Conservation (phyloP, 164 flowering plant genomes). For the Sedum album region DNA sequence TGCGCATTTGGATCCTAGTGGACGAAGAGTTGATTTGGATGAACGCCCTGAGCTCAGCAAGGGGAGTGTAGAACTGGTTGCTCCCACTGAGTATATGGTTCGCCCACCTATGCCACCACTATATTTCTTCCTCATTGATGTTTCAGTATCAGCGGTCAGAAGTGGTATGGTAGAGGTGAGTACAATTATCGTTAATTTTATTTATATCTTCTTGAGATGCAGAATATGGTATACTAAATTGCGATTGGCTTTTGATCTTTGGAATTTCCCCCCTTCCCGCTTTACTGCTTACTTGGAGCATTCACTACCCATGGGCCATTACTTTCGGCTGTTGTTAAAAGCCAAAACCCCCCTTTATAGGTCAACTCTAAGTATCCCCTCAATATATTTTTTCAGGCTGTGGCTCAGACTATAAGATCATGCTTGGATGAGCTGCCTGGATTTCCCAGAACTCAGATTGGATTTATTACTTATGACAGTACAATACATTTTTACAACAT, state of each 20-base stretch:
- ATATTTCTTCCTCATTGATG: conserved; percentile 94
- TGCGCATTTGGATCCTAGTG: conserved; percentile 75
- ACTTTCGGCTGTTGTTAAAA: not conserved
- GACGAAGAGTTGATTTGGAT: conserved; percentile 75
- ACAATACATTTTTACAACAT: conserved; percentile 86
- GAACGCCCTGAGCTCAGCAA: conserved; percentile 83
- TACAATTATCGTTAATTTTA: not conserved
- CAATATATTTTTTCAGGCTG: conserved; percentile 39
- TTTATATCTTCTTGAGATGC: not conserved
- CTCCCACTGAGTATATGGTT: conserved; percentile 97
- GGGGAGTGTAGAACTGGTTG: conserved; percentile 97
- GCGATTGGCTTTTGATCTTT: not conserved
- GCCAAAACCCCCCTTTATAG: not conserved
- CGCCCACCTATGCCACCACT: conserved; percentile 99
- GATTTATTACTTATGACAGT: conserved; percentile 95
- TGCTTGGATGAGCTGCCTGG: conserved; percentile 89
- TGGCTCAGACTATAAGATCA: conserved; percentile 82
- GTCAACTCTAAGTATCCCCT: not conserved
- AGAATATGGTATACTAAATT: not conserved
- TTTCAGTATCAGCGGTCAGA: conserved; percentile 73
- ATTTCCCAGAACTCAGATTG: conserved; percentile 86
- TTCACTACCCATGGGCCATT: not conserved
- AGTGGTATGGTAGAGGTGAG: conserved; percentile 98
- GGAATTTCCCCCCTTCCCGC: not conserved
- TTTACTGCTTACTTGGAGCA: not conserved